Evolutionary conservation across 345 rosid species (phyloP).

Genomic region (Gossypium thurberi): DNA sequence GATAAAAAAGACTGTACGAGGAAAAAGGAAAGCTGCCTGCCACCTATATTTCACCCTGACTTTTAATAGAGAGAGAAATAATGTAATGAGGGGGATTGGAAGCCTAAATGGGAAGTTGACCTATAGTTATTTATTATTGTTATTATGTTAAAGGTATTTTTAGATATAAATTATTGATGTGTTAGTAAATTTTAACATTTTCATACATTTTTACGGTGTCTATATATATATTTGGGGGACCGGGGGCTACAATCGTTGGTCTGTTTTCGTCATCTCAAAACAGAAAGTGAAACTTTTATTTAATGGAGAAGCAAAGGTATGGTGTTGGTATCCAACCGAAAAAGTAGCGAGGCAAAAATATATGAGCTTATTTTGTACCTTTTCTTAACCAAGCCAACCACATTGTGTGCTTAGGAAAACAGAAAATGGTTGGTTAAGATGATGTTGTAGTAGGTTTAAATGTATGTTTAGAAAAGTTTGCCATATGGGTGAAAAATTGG

Average conservation of each 20-base stretch:
- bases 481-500: neutral
- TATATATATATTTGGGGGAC: neutral
- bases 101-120: too few species aligned
- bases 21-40: neutral
- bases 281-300: neutral
- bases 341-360: too few species aligned
- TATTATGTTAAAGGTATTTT: too few species aligned
- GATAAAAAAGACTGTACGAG: too few species aligned
- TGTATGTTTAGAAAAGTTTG: neutral
- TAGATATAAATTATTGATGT: too few species aligned
- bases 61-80: neutral
- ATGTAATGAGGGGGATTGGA: too few species aligned
- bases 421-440: neutral
- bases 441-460: neutral
- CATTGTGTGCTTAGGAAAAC: neutral
- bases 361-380: neutral
- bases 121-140: too few species aligned
- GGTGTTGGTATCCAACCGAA: neutral
- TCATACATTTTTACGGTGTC: too few species aligned
- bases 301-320: neutral
- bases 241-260: neutral
- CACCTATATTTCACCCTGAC: neutral
- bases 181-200: too few species aligned
- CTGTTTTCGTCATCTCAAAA: neutral
- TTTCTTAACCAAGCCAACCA: constrained; percentile 1